Percentiles rank a stretch among this genome's conserved stretches.
Conservation (phyloP, 1,284 basidiomycete species). For the Somion occarium region DNA sequence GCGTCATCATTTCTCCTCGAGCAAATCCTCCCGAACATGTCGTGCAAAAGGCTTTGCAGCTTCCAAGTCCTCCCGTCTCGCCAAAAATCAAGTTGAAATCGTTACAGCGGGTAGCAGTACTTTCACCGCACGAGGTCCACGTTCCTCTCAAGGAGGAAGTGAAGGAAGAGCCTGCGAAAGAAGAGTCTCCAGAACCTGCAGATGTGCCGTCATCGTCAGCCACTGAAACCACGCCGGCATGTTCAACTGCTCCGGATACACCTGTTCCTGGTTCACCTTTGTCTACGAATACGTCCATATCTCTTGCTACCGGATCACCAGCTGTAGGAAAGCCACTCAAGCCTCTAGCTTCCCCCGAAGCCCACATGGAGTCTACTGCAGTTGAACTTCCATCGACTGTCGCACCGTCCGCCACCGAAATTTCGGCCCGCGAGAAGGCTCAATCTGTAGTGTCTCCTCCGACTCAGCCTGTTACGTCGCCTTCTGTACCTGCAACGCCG, state of each 20-base stretch:
- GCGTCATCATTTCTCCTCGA: constrained; percentile 59
- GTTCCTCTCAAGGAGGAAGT: neutral
- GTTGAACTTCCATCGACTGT: constrained; percentile 13
- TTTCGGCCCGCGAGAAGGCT: neutral
- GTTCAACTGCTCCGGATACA: constrained; percentile 39
- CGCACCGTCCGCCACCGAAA: constrained; percentile 11
- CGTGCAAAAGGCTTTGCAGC: constrained; percentile 45
- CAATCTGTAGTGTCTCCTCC: neutral
- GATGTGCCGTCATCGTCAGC: constrained; percentile 27
- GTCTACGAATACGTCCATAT: constrained; percentile 58
- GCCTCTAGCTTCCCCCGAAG: constrained; percentile 14
- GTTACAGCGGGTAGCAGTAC: constrained; percentile 1
- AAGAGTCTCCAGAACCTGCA: constrained; percentile 14
- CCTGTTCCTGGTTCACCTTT: constrained; percentile 52
- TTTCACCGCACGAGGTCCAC: neutral
- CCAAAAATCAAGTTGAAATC: constrained; percentile 14
- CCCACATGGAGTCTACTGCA: constrained; percentile 9
- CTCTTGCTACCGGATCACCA: constrained; percentile 26
- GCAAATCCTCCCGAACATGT: constrained; percentile 56
- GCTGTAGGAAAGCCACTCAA: constrained; percentile 15
- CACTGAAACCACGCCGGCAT: constrained; percentile 35
- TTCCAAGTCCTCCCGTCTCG: constrained; percentile 42
- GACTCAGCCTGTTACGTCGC: neutral
- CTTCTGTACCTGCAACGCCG: constrained; percentile 23
- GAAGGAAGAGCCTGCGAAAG: neutral